Conservation (phyloP, 257 asterid species). For the Gardenia jasminoides region DNA sequence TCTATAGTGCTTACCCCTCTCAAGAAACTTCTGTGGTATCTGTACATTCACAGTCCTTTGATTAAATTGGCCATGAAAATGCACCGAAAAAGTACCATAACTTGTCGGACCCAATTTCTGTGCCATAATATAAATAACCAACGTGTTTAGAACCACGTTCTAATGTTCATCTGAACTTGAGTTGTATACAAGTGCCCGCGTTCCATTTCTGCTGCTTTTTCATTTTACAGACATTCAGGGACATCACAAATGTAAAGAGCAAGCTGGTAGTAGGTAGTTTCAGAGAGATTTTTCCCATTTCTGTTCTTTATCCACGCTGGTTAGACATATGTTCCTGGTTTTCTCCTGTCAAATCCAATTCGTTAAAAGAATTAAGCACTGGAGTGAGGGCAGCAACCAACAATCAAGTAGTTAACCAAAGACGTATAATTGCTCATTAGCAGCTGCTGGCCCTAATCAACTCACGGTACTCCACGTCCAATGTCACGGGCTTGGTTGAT, state of each 20-base stretch:
- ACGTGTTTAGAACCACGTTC: not conserved
- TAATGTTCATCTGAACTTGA: not conserved
- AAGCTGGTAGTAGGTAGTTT: not conserved
- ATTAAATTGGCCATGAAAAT: not conserved
- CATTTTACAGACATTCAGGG: not conserved
- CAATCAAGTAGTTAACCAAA: not conserved
- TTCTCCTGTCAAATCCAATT: not conserved
- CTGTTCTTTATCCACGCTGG: not conserved
- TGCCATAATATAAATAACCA: not conserved
- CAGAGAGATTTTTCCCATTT: not conserved
- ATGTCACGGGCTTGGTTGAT: not conserved
- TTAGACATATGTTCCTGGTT: not conserved
- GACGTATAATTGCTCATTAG: not conserved
- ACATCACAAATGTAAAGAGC: not conserved
- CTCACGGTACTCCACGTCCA: not conserved
- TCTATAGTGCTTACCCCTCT: constrained; percentile 16
- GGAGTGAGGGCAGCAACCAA: not conserved
- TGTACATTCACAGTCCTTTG: constrained; percentile 16
- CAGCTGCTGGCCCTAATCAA: not conserved
- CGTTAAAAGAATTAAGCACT: not conserved
- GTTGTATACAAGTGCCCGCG: not conserved
- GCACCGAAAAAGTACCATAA: not conserved
- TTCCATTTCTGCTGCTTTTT: not conserved
- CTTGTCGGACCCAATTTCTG: not conserved
- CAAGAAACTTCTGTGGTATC: constrained; percentile 10